These are phyloP conservation scores for Curvularia spicifera DNA, from an alignment of 2,329 filamentous ascomycete genomes.

Conservation along the genomic window DNA sequence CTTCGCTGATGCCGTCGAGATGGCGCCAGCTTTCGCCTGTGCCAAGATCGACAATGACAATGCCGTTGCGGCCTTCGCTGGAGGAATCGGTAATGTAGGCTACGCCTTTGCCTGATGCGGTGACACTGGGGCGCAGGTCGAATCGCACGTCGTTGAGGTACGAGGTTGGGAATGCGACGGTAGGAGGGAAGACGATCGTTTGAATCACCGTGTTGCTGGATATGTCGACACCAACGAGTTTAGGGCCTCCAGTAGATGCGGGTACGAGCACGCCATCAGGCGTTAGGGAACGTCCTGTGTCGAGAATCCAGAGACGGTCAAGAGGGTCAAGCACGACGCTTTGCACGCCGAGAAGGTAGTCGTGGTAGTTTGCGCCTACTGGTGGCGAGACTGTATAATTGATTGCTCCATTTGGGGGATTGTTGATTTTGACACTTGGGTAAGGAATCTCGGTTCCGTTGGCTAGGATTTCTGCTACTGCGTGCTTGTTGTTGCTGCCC, in stretches of 20 bases:
- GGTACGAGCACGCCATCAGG: slow-evolving; percentile 54
- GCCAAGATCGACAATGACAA: slow-evolving; percentile 59
- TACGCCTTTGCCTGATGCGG: slow-evolving; percentile 53
- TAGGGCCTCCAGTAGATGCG: slow-evolving; percentile 58
- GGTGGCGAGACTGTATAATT: slow-evolving; percentile 58
- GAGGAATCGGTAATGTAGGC: slow-evolving; percentile 62
- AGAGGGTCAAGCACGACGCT: slow-evolving; percentile 59
- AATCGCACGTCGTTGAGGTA: slow-evolving; percentile 64
- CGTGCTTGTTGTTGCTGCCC: slow-evolving; percentile 53
- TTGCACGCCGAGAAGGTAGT: slow-evolving; percentile 60
- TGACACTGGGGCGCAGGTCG: slow-evolving; percentile 55
- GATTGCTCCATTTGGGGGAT: slow-evolving; percentile 58
- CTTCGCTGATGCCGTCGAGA: slow-evolving; percentile 52
- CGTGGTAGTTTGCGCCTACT: slow-evolving; percentile 55
- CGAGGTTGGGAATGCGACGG: slow-evolving; percentile 56
- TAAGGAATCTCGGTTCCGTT: slow-evolving; percentile 56
- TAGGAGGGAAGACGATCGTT: slow-evolving; percentile 59
- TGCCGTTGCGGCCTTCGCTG: slow-evolving; percentile 56
- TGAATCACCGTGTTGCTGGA: slow-evolving; percentile 55
- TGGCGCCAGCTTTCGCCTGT: slow-evolving; percentile 59
- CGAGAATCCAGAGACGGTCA: slow-evolving; percentile 61
- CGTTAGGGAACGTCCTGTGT: slow-evolving; percentile 57
- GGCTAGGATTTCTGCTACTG: slow-evolving; percentile 55
- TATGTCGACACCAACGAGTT: slow-evolving; percentile 58
- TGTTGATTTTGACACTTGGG: slow-evolving; percentile 55